These are phyloP conservation scores for Pseudodiploospora longispora DNA, from an alignment of 2,329 filamentous ascomycete species.

Conservation along the genomic window DNA sequence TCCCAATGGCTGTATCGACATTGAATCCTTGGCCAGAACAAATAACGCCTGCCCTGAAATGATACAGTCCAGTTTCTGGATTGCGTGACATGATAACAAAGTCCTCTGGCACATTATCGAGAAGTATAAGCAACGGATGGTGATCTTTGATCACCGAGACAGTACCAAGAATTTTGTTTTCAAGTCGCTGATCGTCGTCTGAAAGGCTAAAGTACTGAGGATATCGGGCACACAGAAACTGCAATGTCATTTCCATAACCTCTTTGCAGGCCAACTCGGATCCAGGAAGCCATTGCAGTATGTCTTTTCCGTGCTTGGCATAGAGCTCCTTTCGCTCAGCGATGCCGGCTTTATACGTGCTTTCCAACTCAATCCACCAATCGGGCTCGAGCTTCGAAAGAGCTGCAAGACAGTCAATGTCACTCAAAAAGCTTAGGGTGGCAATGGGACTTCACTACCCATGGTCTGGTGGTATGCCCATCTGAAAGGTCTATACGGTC, in stretches of 20 bases:
- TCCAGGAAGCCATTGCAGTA: constrained; percentile 63
- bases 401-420: constrained; percentile 37
- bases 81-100: constrained; percentile 71
- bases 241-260: constrained; percentile 77
- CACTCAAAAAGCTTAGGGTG: neutral
- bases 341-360: constrained; percentile 60
- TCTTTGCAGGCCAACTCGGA: constrained; percentile 76
- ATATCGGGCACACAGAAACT: constrained; percentile 72
- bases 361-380: constrained; percentile 86
- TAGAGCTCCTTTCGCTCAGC: constrained; percentile 60
- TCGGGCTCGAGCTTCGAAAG: constrained; percentile 70
- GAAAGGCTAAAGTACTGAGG: constrained; percentile 63
- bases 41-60: constrained; percentile 66
- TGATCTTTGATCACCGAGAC: constrained; percentile 51
- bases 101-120: constrained; percentile 77
- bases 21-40: constrained; percentile 80
- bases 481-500: constrained; percentile 73
- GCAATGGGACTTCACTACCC: constrained; percentile 49
- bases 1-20: constrained; percentile 63
- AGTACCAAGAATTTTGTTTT: constrained; percentile 61
- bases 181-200: constrained; percentile 41
- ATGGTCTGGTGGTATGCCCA: constrained; percentile 89
- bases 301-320: constrained; percentile 50
- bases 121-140: constrained; percentile 60
- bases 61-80: constrained; percentile 62